Conservation (phyloP, 305 asterid species). For the Fraxinus baroniana region DNA sequence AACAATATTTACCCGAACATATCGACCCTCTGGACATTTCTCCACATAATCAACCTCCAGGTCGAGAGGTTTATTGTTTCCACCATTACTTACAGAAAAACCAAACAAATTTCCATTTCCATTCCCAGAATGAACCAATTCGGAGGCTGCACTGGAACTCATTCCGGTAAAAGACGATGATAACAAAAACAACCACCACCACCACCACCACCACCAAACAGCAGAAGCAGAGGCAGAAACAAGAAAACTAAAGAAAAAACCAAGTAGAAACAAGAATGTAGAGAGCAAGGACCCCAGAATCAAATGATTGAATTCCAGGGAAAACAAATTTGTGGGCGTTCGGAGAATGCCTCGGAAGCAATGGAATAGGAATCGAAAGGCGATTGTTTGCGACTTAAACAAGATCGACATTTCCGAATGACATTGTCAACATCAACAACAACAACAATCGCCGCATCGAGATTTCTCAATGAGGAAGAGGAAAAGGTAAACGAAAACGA, state of each 20-base stretch:
- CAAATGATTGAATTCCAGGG: slow-evolving; percentile 21
- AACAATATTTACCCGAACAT: slow-evolving; percentile 48
- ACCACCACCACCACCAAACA: slow-evolving; percentile 4
- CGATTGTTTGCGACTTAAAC: slow-evolving; percentile 31
- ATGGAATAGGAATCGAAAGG: slow-evolving; percentile 38
- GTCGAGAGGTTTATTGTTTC: slow-evolving; percentile 29
- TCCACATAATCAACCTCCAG: slow-evolving; percentile 46
- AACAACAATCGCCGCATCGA: slow-evolving; percentile 15
- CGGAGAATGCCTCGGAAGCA: slow-evolving; percentile 38
- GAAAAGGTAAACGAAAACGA: background rate
- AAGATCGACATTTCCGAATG: slow-evolving; percentile 49
- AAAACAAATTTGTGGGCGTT: background rate
- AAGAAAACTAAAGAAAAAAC: slow-evolving; percentile 16
- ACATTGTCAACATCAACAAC: slow-evolving; percentile 24
- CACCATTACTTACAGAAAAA: slow-evolving; percentile 26
- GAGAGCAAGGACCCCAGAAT: slow-evolving; percentile 12
- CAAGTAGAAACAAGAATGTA: slow-evolving; percentile 14
- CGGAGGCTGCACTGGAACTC: slow-evolving; percentile 36
- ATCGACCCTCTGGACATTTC: slow-evolving; percentile 58
- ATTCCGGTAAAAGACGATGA: slow-evolving; percentile 30
- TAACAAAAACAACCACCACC: slow-evolving; percentile 6
- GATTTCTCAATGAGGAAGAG: slow-evolving; percentile 7
- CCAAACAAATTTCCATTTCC: slow-evolving; percentile 17
- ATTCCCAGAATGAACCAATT: slow-evolving; percentile 26
- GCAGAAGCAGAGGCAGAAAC: slow-evolving; percentile 20